phyloP scores from a whole-genome alignment of 129 eudicot species.

The Erigeron canadensis region DNA sequence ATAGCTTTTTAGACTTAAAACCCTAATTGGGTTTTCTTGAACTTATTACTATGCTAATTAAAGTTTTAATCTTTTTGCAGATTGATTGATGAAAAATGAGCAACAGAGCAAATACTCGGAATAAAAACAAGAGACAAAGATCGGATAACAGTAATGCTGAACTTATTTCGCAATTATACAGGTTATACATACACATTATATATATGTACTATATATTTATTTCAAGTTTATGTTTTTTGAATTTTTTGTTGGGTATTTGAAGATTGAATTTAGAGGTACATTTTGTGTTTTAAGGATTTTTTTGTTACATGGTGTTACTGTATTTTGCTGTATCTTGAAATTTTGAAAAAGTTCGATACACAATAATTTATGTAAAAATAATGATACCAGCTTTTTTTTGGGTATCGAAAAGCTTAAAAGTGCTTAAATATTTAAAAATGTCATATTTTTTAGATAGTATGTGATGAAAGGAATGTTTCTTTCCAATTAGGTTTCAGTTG shows the following conservation, averaged over 20 bases:
- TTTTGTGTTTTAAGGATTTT: conserved; percentile 19
- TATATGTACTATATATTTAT: background rate
- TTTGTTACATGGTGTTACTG: background rate
- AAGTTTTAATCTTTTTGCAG: conserved; percentile 24
- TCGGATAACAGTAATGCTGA: conserved; percentile 75
- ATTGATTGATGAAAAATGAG: conserved; percentile 43
- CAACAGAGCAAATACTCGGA: conserved; percentile 72
- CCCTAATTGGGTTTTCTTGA: background rate
- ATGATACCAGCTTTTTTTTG: background rate
- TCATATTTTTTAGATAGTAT: background rate
- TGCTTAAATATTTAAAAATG: background rate
- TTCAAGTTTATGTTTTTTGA: conserved; percentile 14
- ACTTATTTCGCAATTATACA: conserved; percentile 50
- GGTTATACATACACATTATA: conserved; percentile 30
- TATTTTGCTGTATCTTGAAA: background rate
- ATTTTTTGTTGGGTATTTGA: conserved; percentile 8
- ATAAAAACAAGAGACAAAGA: conserved; percentile 71
- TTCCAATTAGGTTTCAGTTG: background rate
- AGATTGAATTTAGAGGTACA: conserved; percentile 16
- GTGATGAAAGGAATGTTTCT: conserved; percentile 1
- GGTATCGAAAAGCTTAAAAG: background rate
- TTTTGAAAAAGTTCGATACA: conserved; percentile 10
- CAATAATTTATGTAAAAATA: background rate
- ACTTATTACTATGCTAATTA: background rate
- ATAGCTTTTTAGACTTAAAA: too few relatives aligned